These are phyloP conservation scores for Globisporangium cystogenes DNA, from an alignment of 352 stramenopile species.

Conservation along the genomic window DNA sequence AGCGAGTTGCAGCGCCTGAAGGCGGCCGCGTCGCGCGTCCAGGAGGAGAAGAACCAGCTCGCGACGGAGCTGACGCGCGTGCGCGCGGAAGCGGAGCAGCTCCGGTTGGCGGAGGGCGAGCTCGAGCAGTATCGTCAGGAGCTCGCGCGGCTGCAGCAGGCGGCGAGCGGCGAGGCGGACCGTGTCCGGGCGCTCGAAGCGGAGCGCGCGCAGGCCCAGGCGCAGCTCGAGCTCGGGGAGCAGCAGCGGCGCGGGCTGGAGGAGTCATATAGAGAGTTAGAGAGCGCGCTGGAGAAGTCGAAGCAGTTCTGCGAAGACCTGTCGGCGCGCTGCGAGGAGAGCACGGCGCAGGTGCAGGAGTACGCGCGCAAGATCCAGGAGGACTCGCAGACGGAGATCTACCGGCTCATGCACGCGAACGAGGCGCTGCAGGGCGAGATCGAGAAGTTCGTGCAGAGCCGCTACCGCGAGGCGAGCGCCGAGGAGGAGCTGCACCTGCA, in stretches of 20 bases:
- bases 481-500: conserved; percentile 68
- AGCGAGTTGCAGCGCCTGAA: conserved; percentile 9
- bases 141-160: conserved; percentile 19
- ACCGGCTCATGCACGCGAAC: conserved; percentile 55
- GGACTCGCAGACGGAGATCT: conserved; percentile 58
- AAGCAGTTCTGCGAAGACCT: conserved; percentile 63
- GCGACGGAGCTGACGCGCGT: background rate
- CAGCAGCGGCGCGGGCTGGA: conserved; percentile 34
- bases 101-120: conserved; percentile 17
- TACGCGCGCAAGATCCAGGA: conserved; percentile 57
- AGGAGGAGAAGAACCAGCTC: conserved; percentile 10
- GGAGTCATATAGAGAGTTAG: conserved; percentile 46
- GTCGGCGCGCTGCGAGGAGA: conserved; percentile 57
- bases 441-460: conserved; percentile 48
- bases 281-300: conserved; percentile 49
- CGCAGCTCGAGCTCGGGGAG: conserved; percentile 42
- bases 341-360: conserved; percentile 48
- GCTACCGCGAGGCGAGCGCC: conserved; percentile 56
- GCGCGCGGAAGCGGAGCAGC: conserved; percentile 14
- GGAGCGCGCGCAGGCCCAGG: conserved; percentile 35
- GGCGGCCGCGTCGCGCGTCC: background rate
- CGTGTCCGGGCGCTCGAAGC: conserved; percentile 24
- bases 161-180: conserved; percentile 22
- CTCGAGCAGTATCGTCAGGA: conserved; percentile 27
- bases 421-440: conserved; percentile 56